Evolutionary conservation across 2,329 filamentous ascomycete genomes (phyloP).

Genomic region (Claviceps sp.): DNA sequence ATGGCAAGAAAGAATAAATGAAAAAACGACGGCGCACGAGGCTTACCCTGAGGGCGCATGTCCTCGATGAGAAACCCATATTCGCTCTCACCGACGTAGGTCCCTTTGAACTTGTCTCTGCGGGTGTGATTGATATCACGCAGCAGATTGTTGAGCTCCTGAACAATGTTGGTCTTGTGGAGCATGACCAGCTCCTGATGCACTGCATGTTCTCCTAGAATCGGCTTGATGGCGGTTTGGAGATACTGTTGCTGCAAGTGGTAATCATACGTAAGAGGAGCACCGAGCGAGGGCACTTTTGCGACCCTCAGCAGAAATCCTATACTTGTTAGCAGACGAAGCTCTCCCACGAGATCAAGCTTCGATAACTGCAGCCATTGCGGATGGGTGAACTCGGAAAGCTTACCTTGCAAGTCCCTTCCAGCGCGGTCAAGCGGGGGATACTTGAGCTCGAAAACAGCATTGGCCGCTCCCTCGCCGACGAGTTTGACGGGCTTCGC

Average conservation of each 20-base stretch:
- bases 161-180: slow-evolving; percentile 21
- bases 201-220: slow-evolving; percentile 21
- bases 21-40: not conserved
- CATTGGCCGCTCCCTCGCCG: slow-evolving; percentile 64
- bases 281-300: slow-evolving; percentile 19
- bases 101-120: slow-evolving; percentile 33
- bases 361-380: not conserved
- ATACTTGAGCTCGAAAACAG: slow-evolving; percentile 50
- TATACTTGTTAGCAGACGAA: slow-evolving; percentile 6
- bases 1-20: slow-evolving; percentile 4
- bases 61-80: slow-evolving; percentile 61
- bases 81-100: slow-evolving; percentile 38
- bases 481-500: slow-evolving; percentile 28
- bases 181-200: slow-evolving; percentile 25
- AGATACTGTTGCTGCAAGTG: slow-evolving; percentile 24
- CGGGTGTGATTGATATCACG: slow-evolving; percentile 31
- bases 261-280: slow-evolving; percentile 23
- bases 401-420: slow-evolving; percentile 22
- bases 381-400: not conserved
- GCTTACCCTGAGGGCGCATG: slow-evolving; percentile 37
- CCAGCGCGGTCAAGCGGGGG: slow-evolving; percentile 19
- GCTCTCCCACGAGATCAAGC: not conserved
- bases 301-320: slow-evolving; percentile 25
- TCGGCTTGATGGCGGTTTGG: slow-evolving; percentile 19
- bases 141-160: slow-evolving; percentile 40